These are phyloP conservation scores for Cokeromyces recurvatus DNA, from an alignment of 371 early-diverging fungal species.

Conservation along the genomic window DNA sequence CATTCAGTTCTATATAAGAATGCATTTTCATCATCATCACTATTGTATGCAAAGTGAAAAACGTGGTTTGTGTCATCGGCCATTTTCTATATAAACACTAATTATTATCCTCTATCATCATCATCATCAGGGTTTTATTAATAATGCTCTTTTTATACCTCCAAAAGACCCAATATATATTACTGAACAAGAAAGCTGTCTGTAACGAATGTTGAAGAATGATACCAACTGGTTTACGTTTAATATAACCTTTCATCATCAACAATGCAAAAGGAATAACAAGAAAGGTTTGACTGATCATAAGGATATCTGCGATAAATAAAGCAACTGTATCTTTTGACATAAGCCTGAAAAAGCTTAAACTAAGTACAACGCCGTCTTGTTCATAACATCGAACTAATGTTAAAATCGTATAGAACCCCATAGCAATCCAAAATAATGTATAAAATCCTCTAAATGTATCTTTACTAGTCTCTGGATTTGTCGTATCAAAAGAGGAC, in stretches of 20 bases:
- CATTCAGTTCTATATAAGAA: slow-evolving; percentile 76
- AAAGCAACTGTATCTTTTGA: slow-evolving; percentile 64
- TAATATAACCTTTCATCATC: slow-evolving; percentile 50
- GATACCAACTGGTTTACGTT: slow-evolving; percentile 48
- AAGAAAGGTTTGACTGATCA: slow-evolving; percentile 58
- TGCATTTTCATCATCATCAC: slow-evolving; percentile 95
- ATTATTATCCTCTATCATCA: not conserved
- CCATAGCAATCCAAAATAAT: slow-evolving; percentile 89
- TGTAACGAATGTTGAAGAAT: slow-evolving; percentile 72
- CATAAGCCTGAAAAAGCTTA: slow-evolving; percentile 54
- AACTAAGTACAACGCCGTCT: slow-evolving; percentile 65
- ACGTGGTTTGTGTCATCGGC: slow-evolving; percentile 90
- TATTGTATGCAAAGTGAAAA: slow-evolving; percentile 83
- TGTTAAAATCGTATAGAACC: slow-evolving; percentile 69
- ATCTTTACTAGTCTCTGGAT: slow-evolving; percentile 42
- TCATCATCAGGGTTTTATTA: no score
- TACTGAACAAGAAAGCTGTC: slow-evolving; percentile 54
- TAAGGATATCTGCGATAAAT: slow-evolving; percentile 61
- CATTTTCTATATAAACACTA: slow-evolving; percentile 55
- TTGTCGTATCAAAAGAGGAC: slow-evolving; percentile 39
- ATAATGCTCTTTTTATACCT: no score
- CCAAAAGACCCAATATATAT: slow-evolving; percentile 64
- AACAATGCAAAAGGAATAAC: slow-evolving; percentile 59
- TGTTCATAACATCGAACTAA: slow-evolving; percentile 62
- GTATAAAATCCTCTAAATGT: slow-evolving; percentile 83